Evolutionary conservation across 768 basidiomycete genomes (phyloP), one percentile per base, ranked within the genome.

Genomic region (Trametes cinnabarina): DNA sequence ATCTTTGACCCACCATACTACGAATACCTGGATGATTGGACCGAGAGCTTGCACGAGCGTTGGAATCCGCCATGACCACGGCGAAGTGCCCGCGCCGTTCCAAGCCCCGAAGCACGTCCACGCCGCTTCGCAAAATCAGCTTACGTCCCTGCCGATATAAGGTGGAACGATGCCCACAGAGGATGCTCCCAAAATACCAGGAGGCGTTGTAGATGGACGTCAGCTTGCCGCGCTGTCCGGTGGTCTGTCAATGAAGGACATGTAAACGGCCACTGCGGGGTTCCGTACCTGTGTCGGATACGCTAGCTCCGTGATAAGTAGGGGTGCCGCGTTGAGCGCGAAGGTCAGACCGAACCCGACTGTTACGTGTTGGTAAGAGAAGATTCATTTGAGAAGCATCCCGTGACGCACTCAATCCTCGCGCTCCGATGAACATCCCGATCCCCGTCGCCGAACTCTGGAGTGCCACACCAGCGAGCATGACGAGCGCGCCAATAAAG

Each of bases 151-250:
- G 32, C 25, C n/a, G 23, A 23, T 3, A 23, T 37, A 64, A 68
- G 44, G 65, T 74, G 73, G 72, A 39, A 15, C 37, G 5, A 39
- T 75, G 80, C 60, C 54, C 46, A 67, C 84, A 82, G 37, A 84
- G 69, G 57, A 88, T 84, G 58, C 85, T 85, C 10, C 90, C 89
- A 34, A 86, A 65, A 69, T 90, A 90, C 89, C 89, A 91, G 47
- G 78, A 80, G 0, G 85, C 78, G 71, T 91, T 90, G 70, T 85
- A 90, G 55, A 85, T 67, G 10, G 85, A 80, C 15, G 82, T 85
- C 20, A 85, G 73, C 69, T 83, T 82, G 3, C 81, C 84, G 39
- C 74, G 72, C 73, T 75, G 53, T 6, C 37, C 15, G n/a, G 20
- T 19, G 14, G 17, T 6, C 14, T 14, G 39, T 51, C 2, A 47